Base-by-base conservation (phyloP, 2,329 filamentous ascomycete genomes). In the Neonectria sp. region DNA sequence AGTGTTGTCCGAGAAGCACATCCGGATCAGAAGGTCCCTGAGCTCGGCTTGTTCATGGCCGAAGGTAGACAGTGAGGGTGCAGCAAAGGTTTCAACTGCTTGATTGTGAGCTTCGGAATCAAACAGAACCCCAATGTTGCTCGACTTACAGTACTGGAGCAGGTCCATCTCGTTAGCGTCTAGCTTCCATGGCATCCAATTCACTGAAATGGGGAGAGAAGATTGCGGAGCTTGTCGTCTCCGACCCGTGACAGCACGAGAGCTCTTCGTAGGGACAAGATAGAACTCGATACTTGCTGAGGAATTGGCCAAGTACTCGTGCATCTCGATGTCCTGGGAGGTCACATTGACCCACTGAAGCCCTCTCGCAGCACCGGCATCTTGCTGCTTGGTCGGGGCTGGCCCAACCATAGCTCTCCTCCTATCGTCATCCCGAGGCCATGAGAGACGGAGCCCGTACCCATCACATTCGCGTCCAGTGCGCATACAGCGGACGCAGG, bases 381-480 rank as follows among this genome's bases (percentile, higher is more conserved):
- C 17, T n/a, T 45, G 40, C n/a, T 45, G 40, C 40, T 11, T 45
- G n/a, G n/a, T 3, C n/a, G 40, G 40, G 8, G 4, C 40, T 21
- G 40, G 27, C 3, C 58, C 53, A 13, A 53, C 46, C 4, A 67
- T 46, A 6, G 46, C 31, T 21, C 63, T 52, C 29, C 51, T 62
- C 5, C 33, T 33, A 31, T 67, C 53, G 29, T 48, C 46, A 8
- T 29, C n/a, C 4, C 58, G 52, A 5, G 63, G 63, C 63, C 63
- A 67, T 3, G 58, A 67, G 7, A 67, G 52, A 21, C 63, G 63
- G 4, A 62, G 13, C 13, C 51, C 63, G 33, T 67, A 67, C 5
- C 63, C 53, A 33, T 61, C 37, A 25, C 63, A 67, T 8, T 21
- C 33, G n/a, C 46, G 55, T 7, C 25, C 21, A 13, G 33, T 6